A percentile compares a stretch with the other conserved stretches of the same genome.
phyloP scores from a whole-genome alignment of 306 rosid genomes.

The Vigna radiata region DNA sequence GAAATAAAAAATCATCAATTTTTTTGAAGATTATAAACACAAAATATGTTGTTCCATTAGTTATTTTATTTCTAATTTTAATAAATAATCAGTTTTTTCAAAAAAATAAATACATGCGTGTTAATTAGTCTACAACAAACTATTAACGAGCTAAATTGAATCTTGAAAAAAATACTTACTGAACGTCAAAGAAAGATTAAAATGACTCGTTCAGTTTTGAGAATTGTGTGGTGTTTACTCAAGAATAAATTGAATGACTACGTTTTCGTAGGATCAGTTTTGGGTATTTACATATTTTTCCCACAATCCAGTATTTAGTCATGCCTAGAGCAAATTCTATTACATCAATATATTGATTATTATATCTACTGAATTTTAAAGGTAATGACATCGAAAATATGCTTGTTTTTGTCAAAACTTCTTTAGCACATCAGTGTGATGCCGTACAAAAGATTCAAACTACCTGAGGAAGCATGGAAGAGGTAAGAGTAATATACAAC shows the following conservation, averaged over 20 bases:
- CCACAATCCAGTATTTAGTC: background rate
- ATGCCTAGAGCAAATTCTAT: background rate
- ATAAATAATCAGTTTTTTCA: background rate
- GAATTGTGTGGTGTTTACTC: background rate
- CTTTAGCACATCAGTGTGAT: background rate
- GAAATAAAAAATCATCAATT: background rate
- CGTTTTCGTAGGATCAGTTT: background rate
- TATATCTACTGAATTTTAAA: background rate
- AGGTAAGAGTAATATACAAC: slow-evolving; percentile 30
- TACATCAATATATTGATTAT: background rate
- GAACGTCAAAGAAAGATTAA: background rate
- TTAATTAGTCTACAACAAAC: background rate
- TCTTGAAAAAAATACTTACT: background rate
- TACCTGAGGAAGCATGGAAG: background rate
- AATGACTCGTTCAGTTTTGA: background rate
- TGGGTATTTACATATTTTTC: background rate
- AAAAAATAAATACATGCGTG: background rate
- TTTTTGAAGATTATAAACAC: background rate
- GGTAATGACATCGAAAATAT: background rate
- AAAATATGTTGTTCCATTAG: background rate
- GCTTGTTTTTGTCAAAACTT: background rate
- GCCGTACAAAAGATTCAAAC: slow-evolving; percentile 11
- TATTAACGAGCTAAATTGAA: background rate
- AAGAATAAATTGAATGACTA: background rate
- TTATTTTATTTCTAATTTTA: no score